Evolutionary conservation across 306 rosid genomes (phyloP).

Genomic region (Spatholobus suberectus): DNA sequence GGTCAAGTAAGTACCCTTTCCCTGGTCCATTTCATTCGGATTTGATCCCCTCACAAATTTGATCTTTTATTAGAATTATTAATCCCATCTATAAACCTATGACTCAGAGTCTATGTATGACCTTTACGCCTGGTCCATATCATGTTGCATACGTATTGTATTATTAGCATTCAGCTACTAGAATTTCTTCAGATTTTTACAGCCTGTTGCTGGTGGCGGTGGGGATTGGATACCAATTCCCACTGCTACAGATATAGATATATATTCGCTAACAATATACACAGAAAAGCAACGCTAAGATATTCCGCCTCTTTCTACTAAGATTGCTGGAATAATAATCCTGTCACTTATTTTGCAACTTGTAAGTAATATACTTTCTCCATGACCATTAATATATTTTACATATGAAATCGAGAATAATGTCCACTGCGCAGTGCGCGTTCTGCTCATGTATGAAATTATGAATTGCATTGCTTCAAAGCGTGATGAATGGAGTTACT

Average conservation of each 20-base stretch:
- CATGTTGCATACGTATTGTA: conserved; percentile 22
- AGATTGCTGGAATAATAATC: conserved; percentile 32
- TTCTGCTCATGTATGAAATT: neutral
- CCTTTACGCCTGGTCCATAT: conserved; percentile 5
- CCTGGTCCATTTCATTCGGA: neutral
- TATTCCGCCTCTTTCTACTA: conserved; percentile 48
- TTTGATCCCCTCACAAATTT: neutral
- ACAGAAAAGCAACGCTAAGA: conserved; percentile 39
- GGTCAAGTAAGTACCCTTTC: neutral
- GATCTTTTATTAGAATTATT: too few species aligned
- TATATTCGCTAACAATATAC: conserved; percentile 54
- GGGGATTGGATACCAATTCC: conserved; percentile 75
- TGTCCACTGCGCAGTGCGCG: neutral
- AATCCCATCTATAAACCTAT: neutral
- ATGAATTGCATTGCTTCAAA: neutral
- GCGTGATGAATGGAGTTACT: neutral
- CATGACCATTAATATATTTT: conserved; percentile 25
- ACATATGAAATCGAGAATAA: conserved; percentile 10
- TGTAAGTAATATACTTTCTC: conserved; percentile 47
- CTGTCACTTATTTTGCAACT: conserved; percentile 50
- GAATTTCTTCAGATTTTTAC: conserved; percentile 49
- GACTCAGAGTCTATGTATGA: neutral
- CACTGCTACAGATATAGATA: conserved; percentile 37
- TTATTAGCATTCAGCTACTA: conserved; percentile 40
- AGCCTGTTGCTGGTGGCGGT: conserved; percentile 43